phyloP scores from a whole-genome alignment of 2,329 filamentous ascomycete species.

The Fusarium mundagurra region DNA sequence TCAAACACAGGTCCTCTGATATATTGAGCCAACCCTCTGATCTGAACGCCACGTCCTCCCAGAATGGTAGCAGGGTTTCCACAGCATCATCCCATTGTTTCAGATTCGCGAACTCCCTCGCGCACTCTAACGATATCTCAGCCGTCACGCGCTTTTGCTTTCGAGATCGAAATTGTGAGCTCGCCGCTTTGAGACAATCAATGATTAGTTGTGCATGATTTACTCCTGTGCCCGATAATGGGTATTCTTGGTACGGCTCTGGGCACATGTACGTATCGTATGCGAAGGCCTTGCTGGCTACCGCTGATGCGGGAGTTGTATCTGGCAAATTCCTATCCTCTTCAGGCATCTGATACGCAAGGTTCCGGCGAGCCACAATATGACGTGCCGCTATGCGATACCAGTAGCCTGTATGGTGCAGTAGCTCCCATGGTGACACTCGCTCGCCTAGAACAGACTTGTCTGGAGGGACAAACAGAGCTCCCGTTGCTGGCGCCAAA shows the following conservation, averaged over 20 bases:
- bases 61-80: slow-evolving; percentile 64
- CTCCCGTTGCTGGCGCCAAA: slow-evolving; percentile 55
- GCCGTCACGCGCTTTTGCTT: slow-evolving; percentile 63
- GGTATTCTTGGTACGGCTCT: slow-evolving; percentile 68
- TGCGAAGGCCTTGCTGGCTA: slow-evolving; percentile 61
- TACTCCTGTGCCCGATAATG: slow-evolving; percentile 60
- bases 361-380: slow-evolving; percentile 59
- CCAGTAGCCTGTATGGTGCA: slow-evolving; percentile 76
- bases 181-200: slow-evolving; percentile 61
- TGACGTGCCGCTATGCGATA: slow-evolving; percentile 70
- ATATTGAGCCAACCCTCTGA: slow-evolving; percentile 69
- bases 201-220: slow-evolving; percentile 67
- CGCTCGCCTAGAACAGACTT: slow-evolving; percentile 67
- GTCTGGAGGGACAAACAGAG: slow-evolving; percentile 65
- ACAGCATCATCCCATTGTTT: slow-evolving; percentile 64
- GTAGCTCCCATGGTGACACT: slow-evolving; percentile 69
- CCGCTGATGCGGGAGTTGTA: slow-evolving; percentile 55
- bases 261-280: slow-evolving; percentile 76
- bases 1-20: slow-evolving; percentile 69
- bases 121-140: slow-evolving; percentile 67
- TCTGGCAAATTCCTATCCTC: slow-evolving; percentile 65
- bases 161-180: slow-evolving; percentile 63
- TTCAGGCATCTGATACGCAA: slow-evolving; percentile 67
- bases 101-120: slow-evolving; percentile 62
- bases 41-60: slow-evolving; percentile 66